Evolutionary conservation across 148 eudicot species (phyloP).

Genomic region (Diospyros lotus): DNA sequence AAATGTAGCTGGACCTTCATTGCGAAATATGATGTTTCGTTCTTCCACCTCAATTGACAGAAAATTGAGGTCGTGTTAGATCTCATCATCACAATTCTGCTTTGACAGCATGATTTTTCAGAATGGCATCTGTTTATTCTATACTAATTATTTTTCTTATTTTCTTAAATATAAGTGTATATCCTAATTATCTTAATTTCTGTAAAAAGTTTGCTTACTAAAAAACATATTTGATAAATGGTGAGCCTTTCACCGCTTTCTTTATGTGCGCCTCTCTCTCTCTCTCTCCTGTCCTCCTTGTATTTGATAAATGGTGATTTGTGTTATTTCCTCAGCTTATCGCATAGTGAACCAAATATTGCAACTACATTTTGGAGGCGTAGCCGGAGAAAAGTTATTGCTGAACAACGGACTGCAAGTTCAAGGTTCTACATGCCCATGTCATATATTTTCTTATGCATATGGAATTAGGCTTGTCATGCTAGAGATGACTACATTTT

Average conservation of each 20-base stretch:
- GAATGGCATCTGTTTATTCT: conserved; percentile 3
- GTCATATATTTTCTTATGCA: background rate
- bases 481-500: background rate
- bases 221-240: no score
- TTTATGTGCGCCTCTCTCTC: no score
- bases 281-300: no score
- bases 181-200: no score
- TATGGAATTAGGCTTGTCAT: conserved; percentile 6
- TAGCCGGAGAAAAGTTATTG: conserved; percentile 87
- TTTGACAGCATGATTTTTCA: background rate
- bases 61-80: conserved; percentile 45
- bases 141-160: background rate
- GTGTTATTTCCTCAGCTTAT: conserved; percentile 48
- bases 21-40: conserved; percentile 68
- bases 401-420: conserved; percentile 92
- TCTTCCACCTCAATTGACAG: conserved; percentile 53
- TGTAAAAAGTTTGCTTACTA: no score
- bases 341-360: conserved; percentile 85
- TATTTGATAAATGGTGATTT: background rate
- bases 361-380: conserved; percentile 84
- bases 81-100: conserved; percentile 1
- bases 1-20: conserved; percentile 59
- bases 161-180: background rate
- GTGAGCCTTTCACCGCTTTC: no score
- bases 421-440: conserved; percentile 64